A percentile compares a stretch with the other conserved stretches of the same genome.
phyloP scores from a whole-genome alignment of 2,329 filamentous ascomycete genomes.

The Keithomyces neogunnii region DNA sequence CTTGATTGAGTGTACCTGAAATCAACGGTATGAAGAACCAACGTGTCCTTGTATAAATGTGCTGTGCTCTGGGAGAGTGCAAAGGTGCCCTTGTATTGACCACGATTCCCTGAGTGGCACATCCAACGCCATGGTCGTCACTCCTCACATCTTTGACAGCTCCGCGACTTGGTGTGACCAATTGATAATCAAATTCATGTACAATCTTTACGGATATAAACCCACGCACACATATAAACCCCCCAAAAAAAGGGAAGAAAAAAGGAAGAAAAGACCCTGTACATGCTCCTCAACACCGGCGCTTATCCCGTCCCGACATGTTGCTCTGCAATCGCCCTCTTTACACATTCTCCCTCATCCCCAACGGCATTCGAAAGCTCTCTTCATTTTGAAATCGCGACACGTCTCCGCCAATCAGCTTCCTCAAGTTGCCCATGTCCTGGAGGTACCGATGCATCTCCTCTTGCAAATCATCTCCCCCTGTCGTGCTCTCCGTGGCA shows the following conservation, averaged over 20 bases:
- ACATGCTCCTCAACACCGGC: slow-evolving; percentile 7
- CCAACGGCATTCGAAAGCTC: slow-evolving; percentile 44
- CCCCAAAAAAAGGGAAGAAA: not conserved
- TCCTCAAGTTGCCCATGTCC: slow-evolving; percentile 63
- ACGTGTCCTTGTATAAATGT: too few species aligned
- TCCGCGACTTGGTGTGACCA: too few species aligned
- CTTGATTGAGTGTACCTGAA: too few species aligned
- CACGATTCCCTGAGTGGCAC: too few species aligned
- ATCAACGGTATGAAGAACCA: too few species aligned
- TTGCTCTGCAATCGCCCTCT: not conserved
- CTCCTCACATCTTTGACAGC: too few species aligned
- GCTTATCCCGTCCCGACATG: slow-evolving; percentile 3
- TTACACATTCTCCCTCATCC: slow-evolving; percentile 32
- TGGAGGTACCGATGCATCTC: slow-evolving; percentile 76
- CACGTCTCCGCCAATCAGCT: slow-evolving; percentile 68
- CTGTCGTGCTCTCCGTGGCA: slow-evolving; percentile 34
- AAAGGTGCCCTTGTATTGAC: too few species aligned
- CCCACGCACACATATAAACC: too few species aligned
- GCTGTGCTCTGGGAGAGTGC: too few species aligned
- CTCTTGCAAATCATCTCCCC: slow-evolving; percentile 63
- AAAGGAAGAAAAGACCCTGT: not conserved
- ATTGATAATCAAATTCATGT: too few species aligned
- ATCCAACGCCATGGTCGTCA: too few species aligned
- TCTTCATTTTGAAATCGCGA: slow-evolving; percentile 56
- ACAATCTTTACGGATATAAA: too few species aligned